phyloP scores from a whole-genome alignment of 1,139 yeast genomes.

The Hansenula lynferdii region DNA sequence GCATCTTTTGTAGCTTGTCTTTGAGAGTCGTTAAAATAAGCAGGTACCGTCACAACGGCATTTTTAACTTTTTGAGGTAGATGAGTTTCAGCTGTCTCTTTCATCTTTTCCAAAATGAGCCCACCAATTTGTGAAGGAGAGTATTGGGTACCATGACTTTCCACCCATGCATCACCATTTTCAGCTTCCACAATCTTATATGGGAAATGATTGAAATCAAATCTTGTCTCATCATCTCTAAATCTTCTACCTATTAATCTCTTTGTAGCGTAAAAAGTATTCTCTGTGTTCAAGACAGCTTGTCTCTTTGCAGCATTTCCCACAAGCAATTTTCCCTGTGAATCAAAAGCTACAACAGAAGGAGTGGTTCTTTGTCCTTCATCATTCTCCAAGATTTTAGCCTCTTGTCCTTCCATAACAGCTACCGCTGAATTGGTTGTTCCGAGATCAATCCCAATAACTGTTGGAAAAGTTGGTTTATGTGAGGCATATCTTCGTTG shows the following conservation, averaged over 20 bases:
- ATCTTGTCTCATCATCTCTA: slow-evolving; percentile 59
- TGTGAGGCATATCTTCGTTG: slow-evolving; percentile 1
- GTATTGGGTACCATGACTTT: slow-evolving; percentile 29
- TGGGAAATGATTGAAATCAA: slow-evolving; percentile 51
- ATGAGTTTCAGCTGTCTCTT: slow-evolving; percentile 46
- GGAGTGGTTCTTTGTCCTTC: slow-evolving; percentile 73
- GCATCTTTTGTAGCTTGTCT: slow-evolving; percentile 75
- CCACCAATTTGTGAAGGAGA: slow-evolving; percentile 60
- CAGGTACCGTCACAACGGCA: slow-evolving; percentile 79
- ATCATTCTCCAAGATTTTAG: slow-evolving; percentile 59
- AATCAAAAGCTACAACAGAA: slow-evolving; percentile 59
- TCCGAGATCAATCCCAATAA: slow-evolving; percentile 75
- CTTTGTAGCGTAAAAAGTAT: slow-evolving; percentile 73
- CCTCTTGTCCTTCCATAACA: slow-evolving; percentile 38
- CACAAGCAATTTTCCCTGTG: slow-evolving; percentile 40
- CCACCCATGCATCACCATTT: slow-evolving; percentile 58
- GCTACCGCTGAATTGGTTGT: slow-evolving; percentile 85
- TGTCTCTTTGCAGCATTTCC: slow-evolving; percentile 68
- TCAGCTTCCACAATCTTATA: slow-evolving; percentile 46
- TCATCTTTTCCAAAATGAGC: slow-evolving; percentile 48
- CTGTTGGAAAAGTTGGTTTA: slow-evolving; percentile 22
- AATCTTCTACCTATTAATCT: slow-evolving; percentile 67
- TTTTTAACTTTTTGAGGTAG: slow-evolving; percentile 38
- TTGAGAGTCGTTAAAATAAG: slow-evolving; percentile 75
- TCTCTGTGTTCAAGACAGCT: slow-evolving; percentile 56